phyloP scores from a whole-genome alignment of 257 asterid species.

The Jacaranda mimosifolia region DNA sequence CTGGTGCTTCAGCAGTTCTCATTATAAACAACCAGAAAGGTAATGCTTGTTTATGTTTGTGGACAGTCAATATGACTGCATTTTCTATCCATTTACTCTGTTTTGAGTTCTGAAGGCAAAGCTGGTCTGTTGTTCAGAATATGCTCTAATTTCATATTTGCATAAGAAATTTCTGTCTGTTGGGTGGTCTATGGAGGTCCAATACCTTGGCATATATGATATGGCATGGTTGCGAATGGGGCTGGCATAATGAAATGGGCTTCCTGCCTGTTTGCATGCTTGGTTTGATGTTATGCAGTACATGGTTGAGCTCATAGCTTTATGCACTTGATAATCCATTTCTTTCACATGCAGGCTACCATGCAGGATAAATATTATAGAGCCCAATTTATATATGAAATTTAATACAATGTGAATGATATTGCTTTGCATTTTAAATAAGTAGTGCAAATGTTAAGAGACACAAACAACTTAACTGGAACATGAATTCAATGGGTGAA shows the following conservation, averaged over 20 bases:
- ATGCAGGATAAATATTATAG: neutral
- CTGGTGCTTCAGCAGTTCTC: constrained; percentile 94
- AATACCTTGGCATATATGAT: neutral
- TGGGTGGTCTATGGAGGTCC: neutral
- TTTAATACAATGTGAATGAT: neutral
- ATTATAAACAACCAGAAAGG: constrained; percentile 90
- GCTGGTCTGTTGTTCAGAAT: neutral
- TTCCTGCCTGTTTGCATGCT: neutral
- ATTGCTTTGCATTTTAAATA: constrained; percentile 3
- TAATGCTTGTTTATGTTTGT: constrained; percentile 40
- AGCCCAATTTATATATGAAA: neutral
- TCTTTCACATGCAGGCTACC: neutral
- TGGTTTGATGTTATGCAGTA: neutral
- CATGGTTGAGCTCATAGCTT: constrained; percentile 1
- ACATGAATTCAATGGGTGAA: constrained; percentile 7
- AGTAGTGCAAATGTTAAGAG: neutral
- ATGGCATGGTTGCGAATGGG: too few relatives aligned
- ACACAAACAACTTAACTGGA: neutral
- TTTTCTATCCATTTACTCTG: neutral
- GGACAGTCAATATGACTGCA: neutral
- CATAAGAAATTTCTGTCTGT: neutral
- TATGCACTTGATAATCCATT: neutral
- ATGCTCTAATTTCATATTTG: constrained; percentile 1
- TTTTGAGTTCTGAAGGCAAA: neutral
- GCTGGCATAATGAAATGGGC: too few relatives aligned